A percentile compares a stretch with the other conserved stretches of the same genome.
phyloP scores from a whole-genome alignment of 257 asterid genomes.

The Solanum sejunctum region DNA sequence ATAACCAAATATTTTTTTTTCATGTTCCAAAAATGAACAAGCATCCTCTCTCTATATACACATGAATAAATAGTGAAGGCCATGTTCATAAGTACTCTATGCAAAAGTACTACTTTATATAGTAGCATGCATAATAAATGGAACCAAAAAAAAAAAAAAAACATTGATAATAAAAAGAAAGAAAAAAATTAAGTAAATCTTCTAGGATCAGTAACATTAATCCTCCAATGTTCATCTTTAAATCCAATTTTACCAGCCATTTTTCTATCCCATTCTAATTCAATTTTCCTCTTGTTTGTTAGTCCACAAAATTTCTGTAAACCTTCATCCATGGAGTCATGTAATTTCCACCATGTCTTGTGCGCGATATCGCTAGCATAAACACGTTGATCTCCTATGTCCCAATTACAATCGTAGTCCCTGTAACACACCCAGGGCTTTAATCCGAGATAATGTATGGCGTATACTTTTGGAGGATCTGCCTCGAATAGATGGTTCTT shows the following conservation, averaged over 20 bases:
- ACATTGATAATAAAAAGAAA: background rate
- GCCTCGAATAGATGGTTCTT: constrained; percentile 22
- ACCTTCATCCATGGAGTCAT: constrained; percentile 24
- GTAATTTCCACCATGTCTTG: constrained; percentile 29
- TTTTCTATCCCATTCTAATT: constrained; percentile 17
- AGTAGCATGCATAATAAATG: background rate
- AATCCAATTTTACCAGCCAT: constrained; percentile 12
- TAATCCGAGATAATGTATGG: constrained; percentile 22
- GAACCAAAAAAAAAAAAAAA: background rate
- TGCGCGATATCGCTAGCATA: constrained; percentile 40
- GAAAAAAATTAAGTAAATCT: background rate
- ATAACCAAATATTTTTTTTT: background rate
- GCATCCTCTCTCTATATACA: background rate
- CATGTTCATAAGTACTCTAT: background rate
- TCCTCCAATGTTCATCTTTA: constrained; percentile 21
- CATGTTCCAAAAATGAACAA: background rate
- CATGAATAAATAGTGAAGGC: background rate
- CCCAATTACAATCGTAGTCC: constrained; percentile 36
- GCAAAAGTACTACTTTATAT: background rate
- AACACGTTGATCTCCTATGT: constrained; percentile 14
- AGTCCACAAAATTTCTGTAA: constrained; percentile 15
- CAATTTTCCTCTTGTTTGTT: constrained; percentile 12
- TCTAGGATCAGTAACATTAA: constrained; percentile 33
- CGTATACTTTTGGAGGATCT: constrained; percentile 21
- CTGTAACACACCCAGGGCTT: constrained; percentile 27